Evolutionary conservation across 331 rosid species (phyloP).

Genomic region (Cydonia oblonga): DNA sequence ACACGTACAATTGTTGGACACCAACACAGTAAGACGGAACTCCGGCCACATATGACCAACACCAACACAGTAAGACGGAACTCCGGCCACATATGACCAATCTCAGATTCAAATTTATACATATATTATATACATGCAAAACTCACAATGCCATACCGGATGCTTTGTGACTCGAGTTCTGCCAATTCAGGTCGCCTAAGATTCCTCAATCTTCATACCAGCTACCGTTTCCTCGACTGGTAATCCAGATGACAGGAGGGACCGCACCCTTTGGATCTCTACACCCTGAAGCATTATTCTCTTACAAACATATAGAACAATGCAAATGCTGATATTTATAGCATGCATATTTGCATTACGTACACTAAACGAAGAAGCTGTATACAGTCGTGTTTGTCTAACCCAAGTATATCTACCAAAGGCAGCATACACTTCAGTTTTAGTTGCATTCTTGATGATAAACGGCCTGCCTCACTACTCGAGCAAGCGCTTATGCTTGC

Average conservation of each 20-base stretch:
- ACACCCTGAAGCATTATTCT: background rate
- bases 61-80: background rate
- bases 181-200: background rate
- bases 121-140: background rate
- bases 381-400: background rate
- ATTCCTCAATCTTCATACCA: background rate
- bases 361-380: background rate
- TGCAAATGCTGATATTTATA: background rate
- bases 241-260: background rate
- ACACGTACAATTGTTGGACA: background rate
- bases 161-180: background rate
- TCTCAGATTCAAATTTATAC: too few species aligned
- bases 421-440: background rate
- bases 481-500: constrained; percentile 66
- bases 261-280: background rate
- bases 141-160: background rate
- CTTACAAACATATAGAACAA: background rate
- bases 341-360: background rate
- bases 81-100: background rate
- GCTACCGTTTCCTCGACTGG: background rate
- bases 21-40: background rate
- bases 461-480: constrained; percentile 18
- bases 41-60: background rate
- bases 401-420: background rate
- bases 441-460: background rate